Conservation (phyloP, 331 rosid genomes). For the Malus hybrid region DNA sequence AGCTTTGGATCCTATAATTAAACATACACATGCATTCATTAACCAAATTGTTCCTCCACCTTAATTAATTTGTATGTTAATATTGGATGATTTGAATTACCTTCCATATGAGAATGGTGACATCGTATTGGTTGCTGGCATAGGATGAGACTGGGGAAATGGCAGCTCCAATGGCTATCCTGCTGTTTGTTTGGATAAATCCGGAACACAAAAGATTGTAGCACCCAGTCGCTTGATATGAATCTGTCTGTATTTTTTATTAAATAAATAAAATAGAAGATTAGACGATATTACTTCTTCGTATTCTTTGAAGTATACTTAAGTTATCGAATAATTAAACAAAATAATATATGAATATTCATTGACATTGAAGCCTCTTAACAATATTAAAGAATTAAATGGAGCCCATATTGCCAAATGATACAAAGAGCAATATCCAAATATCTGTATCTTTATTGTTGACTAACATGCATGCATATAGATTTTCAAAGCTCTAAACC, state of each 20-base stretch:
- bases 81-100: slow-evolving; percentile 12
- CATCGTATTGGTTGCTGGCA: slow-evolving; percentile 55
- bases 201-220: slow-evolving; percentile 92
- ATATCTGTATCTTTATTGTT: not conserved
- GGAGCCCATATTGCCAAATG: slow-evolving; percentile 3
- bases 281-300: not conserved
- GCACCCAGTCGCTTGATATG: slow-evolving; percentile 87
- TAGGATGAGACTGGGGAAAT: slow-evolving; percentile 78
- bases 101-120: slow-evolving; percentile 91
- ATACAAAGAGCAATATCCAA: not conserved
- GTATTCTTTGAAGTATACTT: not conserved
- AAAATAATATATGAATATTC: too few species aligned
- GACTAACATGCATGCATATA: not conserved
- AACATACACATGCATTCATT: not conserved
- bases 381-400: not conserved
- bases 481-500: not conserved
- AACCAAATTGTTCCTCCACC: not conserved
- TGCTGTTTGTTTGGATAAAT: slow-evolving; percentile 75
- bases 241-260: slow-evolving; percentile 49
- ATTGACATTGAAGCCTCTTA: not conserved
- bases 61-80: not conserved
- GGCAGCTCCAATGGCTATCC: slow-evolving; percentile 91
- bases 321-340: not conserved
- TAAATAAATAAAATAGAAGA: too few species aligned
- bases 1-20: slow-evolving; percentile 66